These are phyloP conservation scores for Colletotrichum euphorbiae DNA, from an alignment of 2,329 filamentous ascomycete species.

Conservation along the genomic window DNA sequence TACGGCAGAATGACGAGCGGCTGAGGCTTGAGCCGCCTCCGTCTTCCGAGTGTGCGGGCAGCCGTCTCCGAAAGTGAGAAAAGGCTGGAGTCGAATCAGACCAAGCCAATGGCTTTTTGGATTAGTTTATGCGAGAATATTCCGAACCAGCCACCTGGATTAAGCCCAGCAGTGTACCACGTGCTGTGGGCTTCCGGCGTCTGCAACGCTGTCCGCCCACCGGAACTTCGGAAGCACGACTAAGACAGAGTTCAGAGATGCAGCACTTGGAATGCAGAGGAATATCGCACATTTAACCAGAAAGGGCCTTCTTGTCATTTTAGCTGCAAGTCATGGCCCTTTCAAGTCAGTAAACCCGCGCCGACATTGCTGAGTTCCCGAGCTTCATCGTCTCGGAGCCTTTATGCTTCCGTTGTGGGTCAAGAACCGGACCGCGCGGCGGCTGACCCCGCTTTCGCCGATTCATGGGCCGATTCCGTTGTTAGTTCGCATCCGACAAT, in stretches of 20 bases:
- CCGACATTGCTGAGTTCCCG: not conserved
- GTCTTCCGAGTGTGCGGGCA: not conserved
- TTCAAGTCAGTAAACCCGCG: no score
- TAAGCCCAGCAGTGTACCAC: not conserved
- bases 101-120: not conserved
- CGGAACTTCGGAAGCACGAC: constrained; percentile 10
- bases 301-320: not conserved
- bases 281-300: not conserved
- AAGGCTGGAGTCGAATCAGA: no score
- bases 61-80: not conserved
- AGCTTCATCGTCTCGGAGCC: not conserved
- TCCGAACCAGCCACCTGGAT: no score
- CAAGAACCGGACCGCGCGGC: not conserved
- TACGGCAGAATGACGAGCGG: constrained; percentile 21
- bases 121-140: not conserved
- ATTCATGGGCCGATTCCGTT: no score
- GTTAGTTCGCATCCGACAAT: no score
- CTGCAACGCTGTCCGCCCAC: not conserved
- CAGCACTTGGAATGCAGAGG: not conserved
- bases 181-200: not conserved
- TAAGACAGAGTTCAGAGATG: constrained; percentile 6
- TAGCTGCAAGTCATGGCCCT: no score
- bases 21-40: not conserved
- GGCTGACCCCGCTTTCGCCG: not conserved
- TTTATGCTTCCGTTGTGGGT: not conserved